phyloP scores from a whole-genome alignment of 495 filamentous ascomycete genomes.

The Penicillium arizonense region DNA sequence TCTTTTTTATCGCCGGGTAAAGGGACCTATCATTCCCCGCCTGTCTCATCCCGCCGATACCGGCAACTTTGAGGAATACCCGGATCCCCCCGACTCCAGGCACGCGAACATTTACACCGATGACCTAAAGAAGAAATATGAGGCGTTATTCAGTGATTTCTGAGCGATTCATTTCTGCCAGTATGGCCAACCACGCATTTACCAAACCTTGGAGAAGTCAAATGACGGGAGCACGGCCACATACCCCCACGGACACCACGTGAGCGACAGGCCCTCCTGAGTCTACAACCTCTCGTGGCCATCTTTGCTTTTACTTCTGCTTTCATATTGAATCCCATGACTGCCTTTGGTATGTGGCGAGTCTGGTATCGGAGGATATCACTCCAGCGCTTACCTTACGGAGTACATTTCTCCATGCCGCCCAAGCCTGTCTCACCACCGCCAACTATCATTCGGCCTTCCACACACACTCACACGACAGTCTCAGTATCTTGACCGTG shows the following conservation, averaged over 20 bases:
- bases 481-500: neutral
- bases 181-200: conserved; percentile 2
- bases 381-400: neutral
- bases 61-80: conserved; percentile 89
- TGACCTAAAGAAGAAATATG: conserved; percentile 72
- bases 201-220: conserved; percentile 3
- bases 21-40: conserved; percentile 84
- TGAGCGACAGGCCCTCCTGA: neutral
- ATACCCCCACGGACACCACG: conserved; percentile 3
- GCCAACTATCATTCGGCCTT: neutral
- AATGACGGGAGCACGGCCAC: neutral
- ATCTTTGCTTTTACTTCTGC: neutral
- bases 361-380: neutral
- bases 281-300: neutral
- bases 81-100: conserved; percentile 55
- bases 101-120: conserved; percentile 62
- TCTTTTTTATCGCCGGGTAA: conserved; percentile 63
- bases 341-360: neutral
- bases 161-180: conserved; percentile 27
- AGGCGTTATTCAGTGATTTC: conserved; percentile 78
- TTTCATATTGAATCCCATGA: conserved; percentile 2
- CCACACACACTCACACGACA: neutral
- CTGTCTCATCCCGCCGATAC: conserved; percentile 79
- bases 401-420: neutral
- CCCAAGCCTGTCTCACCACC: neutral